Evolutionary conservation across 2,329 filamentous ascomycete genomes (phyloP).

Genomic region (Beauveria brongniartii): DNA sequence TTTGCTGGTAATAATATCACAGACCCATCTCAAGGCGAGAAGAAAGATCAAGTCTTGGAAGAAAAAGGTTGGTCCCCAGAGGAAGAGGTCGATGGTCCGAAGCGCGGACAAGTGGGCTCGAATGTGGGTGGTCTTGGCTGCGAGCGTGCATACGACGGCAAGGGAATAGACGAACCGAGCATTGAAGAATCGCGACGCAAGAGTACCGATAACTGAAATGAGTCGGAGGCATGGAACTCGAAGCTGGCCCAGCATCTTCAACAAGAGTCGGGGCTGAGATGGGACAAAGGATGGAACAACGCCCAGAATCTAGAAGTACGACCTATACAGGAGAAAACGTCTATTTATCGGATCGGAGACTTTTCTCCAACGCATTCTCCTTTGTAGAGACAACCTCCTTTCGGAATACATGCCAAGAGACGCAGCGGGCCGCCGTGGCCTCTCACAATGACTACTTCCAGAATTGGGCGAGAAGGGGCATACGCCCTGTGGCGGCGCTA

Average conservation of each 20-base stretch:
- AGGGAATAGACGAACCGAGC: neutral
- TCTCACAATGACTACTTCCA: neutral
- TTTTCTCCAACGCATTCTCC: neutral
- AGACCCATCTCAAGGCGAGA: neutral
- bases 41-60: neutral
- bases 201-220: neutral
- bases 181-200: neutral
- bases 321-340: neutral
- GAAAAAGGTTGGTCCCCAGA: conserved; percentile 7
- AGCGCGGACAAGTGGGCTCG: neutral
- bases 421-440: neutral
- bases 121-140: neutral
- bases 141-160: neutral
- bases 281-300: neutral
- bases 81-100: neutral
- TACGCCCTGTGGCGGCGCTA: neutral
- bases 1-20: neutral
- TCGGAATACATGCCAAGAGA: neutral
- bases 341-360: neutral
- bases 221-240: neutral
- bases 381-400: neutral
- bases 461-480: neutral
- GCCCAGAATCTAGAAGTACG: neutral
- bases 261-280: neutral
- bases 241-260: neutral